These are phyloP conservation scores for Diophrys sp. DNA, from an alignment of 73 alveolate species.

Conservation along the genomic window DNA sequence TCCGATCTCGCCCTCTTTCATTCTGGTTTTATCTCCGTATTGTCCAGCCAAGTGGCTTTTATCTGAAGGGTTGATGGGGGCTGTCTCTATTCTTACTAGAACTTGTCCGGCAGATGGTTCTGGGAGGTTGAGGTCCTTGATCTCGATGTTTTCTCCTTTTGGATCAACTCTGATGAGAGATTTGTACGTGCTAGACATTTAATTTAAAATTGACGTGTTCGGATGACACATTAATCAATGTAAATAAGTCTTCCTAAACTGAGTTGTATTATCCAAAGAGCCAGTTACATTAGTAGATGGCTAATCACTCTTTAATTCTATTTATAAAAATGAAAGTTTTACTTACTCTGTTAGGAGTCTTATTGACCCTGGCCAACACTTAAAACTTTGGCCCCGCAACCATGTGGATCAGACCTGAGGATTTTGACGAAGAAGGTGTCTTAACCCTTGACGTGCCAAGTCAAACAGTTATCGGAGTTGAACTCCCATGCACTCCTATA, in stretches of 20 bases:
- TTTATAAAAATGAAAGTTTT: no score
- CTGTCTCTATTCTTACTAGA: constrained; percentile 42
- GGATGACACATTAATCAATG: no score
- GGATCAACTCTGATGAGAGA: neutral
- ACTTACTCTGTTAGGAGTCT: no score
- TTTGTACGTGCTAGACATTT: no score
- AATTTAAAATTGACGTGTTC: no score
- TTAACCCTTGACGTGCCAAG: neutral
- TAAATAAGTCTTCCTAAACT: no score
- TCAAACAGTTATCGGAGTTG: neutral
- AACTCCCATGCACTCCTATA: neutral
- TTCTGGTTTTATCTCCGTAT: constrained; percentile 32
- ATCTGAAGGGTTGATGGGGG: constrained; percentile 69
- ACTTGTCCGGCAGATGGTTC: constrained; percentile 39
- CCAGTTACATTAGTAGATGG: no score
- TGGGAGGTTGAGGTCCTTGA: neutral
- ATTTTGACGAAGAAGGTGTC: neutral
- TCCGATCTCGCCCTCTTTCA: constrained; percentile 41
- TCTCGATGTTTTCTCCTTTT: neutral
- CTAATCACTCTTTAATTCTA: no score
- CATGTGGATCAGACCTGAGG: neutral
- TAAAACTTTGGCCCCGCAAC: neutral
- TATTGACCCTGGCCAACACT: neutral
- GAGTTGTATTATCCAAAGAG: no score
- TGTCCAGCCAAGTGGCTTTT: constrained; percentile 3